Evolutionary conservation across 148 eudicot species (phyloP), one percentile per base, ranked within the genome.

Genomic region (Vaccinium myrtillus): DNA sequence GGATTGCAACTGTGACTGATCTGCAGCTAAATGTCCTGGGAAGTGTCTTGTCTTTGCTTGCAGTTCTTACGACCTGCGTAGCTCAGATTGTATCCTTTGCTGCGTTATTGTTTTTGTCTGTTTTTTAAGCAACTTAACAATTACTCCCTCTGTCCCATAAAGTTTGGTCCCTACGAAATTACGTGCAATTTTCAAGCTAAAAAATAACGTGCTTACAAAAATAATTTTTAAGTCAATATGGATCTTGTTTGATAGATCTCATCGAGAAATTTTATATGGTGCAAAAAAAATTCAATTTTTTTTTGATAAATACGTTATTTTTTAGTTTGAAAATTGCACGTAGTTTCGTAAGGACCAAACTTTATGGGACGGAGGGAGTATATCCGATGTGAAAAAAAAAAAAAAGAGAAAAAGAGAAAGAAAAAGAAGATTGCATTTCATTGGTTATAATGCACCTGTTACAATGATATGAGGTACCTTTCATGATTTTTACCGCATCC

Each of bases 1-100:
- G 95, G 77, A 90, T 93, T 89, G 95, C 95, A 49, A 93, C 95
- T 19, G 95, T 93, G 82, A 93, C 95, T 70, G 95, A 93, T 87
- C 83, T 93, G 84, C 95, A 93, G 89, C 91, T 93, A 84, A 93
- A 91, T 91, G 83, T 87, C 32, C 89, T 91, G 79, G 95, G 95
- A 39, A 87, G 90, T 58, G 83, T 93, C 83, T 87, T 93, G 79
- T 93, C 95, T 53, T 84, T 91, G 83, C 91, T 93, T 81, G 95
- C 95, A 56, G 86, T 93, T 79, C 30, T 91, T 63, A 91, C 95
- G 77, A 93, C 95, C 59, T 93, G 95, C 39, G 87, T 93, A 82
- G 95, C 95, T 12, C 95, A 93, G 86, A 93, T 93, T 87, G 95
- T 93, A 93, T 91, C 93, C 93, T 91, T 49, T 6, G 25, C 48